Percentiles rank a stretch among this genome's conserved stretches.
Evolutionary conservation across 2,329 filamentous ascomycete genomes (phyloP).

Genomic region (Diplodia mutila): DNA sequence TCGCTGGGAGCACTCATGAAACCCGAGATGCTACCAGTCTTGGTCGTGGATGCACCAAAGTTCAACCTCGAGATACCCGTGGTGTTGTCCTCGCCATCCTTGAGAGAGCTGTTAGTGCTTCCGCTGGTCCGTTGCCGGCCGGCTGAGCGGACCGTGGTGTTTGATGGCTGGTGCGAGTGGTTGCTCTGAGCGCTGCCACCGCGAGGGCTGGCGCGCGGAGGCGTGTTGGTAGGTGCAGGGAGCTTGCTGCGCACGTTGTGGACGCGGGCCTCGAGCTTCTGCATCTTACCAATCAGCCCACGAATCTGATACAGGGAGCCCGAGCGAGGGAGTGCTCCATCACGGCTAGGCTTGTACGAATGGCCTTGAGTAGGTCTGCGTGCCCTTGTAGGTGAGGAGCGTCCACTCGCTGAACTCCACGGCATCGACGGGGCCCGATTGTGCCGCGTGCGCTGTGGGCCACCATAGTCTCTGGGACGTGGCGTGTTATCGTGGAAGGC

Average conservation of each 20-base stretch:
- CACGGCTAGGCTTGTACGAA: constrained; percentile 36
- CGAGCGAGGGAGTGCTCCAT: constrained; percentile 63
- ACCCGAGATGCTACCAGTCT: background rate
- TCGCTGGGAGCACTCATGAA: constrained; percentile 40
- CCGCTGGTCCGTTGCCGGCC: constrained; percentile 67
- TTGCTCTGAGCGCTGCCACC: constrained; percentile 54
- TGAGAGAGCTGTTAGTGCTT: constrained; percentile 48
- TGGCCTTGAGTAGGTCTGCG: constrained; percentile 40
- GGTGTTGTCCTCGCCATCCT: constrained; percentile 30
- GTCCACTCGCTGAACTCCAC: constrained; percentile 46
- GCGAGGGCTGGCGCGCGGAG: constrained; percentile 79
- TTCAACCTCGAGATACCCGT: constrained; percentile 34
- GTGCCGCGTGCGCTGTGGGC: constrained; percentile 52
- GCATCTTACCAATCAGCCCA: constrained; percentile 93
- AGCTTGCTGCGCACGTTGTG: constrained; percentile 90
- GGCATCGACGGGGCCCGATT: constrained; percentile 64
- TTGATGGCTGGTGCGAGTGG: constrained; percentile 55
- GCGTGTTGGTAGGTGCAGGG: constrained; percentile 76
- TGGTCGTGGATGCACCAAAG: constrained; percentile 18
- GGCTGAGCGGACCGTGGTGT: constrained; percentile 59
- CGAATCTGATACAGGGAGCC: constrained; percentile 90
- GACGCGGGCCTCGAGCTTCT: constrained; percentile 90
- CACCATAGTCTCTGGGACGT: constrained; percentile 54
- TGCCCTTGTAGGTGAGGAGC: constrained; percentile 47
- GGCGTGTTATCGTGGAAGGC: constrained; percentile 54